A percentile compares a stretch with the other conserved stretches of the same genome.
Conservation (phyloP, 2,329 filamentous ascomycete genomes). For the Aspergillus viridinutans region DNA sequence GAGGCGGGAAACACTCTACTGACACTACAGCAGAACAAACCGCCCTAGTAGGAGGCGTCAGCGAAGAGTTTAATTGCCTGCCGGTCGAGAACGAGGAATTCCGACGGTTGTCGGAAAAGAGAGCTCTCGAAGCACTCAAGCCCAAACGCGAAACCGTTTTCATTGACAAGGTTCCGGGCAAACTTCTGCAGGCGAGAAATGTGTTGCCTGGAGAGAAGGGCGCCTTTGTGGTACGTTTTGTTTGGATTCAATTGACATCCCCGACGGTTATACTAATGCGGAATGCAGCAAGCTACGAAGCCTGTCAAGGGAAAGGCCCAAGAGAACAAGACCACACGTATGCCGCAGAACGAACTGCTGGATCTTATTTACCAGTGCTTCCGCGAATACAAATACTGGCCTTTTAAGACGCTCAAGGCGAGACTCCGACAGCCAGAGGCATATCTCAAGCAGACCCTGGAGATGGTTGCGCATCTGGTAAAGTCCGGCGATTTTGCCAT, state of each 20-base stretch:
- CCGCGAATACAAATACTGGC: conserved; percentile 84
- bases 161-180: conserved; percentile 41
- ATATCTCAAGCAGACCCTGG: conserved; percentile 82
- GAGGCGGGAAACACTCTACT: not conserved
- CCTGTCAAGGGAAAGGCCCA: conserved; percentile 52
- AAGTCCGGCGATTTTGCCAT: conserved; percentile 81
- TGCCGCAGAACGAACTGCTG: conserved; percentile 81
- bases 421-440: conserved; percentile 81
- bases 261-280: conserved; percentile 18
- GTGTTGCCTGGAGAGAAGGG: conserved; percentile 42
- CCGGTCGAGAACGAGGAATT: conserved; percentile 70
- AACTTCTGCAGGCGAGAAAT: conserved; percentile 58
- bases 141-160: conserved; percentile 55
- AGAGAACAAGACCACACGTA: conserved; percentile 83
- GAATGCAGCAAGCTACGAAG: conserved; percentile 45
- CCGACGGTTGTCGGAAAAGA: conserved; percentile 55
- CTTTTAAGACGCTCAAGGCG: conserved; percentile 79
- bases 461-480: conserved; percentile 76
- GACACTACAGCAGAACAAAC: conserved; percentile 63
- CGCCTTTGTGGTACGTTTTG: conserved; percentile 40
- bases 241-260: not conserved
- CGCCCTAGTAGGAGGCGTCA: conserved; percentile 65
- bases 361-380: conserved; percentile 82
- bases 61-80: conserved; percentile 71
- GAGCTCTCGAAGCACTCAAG: conserved; percentile 58